Base-by-base conservation (phyloP, 2,329 filamentous ascomycete species). In the Cercospora sp. region DNA sequence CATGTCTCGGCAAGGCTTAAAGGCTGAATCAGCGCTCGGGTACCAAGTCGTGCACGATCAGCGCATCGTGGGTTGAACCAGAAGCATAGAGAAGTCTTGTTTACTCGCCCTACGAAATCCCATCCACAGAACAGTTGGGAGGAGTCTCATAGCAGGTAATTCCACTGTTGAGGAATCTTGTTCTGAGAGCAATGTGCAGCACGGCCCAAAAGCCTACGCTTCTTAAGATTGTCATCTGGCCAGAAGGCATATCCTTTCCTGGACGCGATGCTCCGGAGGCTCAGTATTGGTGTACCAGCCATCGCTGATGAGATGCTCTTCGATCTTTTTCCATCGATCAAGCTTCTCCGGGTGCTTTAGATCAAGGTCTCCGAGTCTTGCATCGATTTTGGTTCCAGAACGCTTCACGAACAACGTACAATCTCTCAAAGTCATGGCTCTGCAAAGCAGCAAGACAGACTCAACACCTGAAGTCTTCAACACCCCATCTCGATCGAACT, bases 381-480 rank as follows among this genome's bases (percentile, higher is more conserved):
- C 80, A 39, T 81, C 81, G 13, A 83, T 76, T 0, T 69, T 66
- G 4, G 65, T 53, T 4, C 63, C 68, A 30, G 69, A 70, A 16
- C 57, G 62, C 58, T 70, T 75, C 18, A 84, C 71, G 68, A 82
- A 83, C 5, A 84, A 71, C 3, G 82, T 82, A 67, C 82, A 84
- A 66, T 84, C 83, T 36, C 82, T 75, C 12, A 84, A 70, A 1
- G 82, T 84, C 82, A 84, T 84, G 9, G 83, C 82, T 45, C 76
- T 76, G 66, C 77, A 77, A 28, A 79, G 60, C 69, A 77, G 39
- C 3, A 42, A 28, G 4, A 73, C 63, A 1, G 61, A 57, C 3
- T 71, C 64, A 5, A 60, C 30, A 6, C 60, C 64, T 3, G 70
- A 57, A 3, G 58, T 63, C 1, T 31, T 45, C n/a, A 69, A 28